Evolutionary conservation across 2,329 filamentous ascomycete species (phyloP), one percentile per base, ranked within the genome.

Genomic region (Didymella exigua): DNA sequence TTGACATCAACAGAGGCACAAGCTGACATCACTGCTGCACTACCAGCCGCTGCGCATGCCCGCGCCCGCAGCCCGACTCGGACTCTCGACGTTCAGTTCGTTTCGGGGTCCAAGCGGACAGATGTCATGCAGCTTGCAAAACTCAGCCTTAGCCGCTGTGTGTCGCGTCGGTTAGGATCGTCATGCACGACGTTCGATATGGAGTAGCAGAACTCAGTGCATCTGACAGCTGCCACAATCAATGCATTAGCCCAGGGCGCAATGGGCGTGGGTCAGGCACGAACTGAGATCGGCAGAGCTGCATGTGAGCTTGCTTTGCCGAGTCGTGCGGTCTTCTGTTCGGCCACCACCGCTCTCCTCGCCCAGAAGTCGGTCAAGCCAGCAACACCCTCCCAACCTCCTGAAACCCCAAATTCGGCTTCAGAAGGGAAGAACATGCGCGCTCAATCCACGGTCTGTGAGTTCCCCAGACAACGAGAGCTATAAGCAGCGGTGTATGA

Each of bases 401-500:
- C 21, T 7, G 9, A 24, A 27, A 26, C 23, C n/a, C 34, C 24
- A 30, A 19, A 34, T 21, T 19, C 30, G 30, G 30, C 42, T 27
- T 34, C n/a, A 18, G 34, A 37, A 37, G 29, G 18, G 31, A 27
- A 45, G 23, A 54, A 46, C 27, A 46, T 30, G 46, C 33, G 37
- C 41, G 41, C 13, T 18, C 40, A 46, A 27, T 29, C 24, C 36
- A 36, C 43, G 29, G n/a, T 37, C 21, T 30, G 26, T 42, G 31
- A 50, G 52, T 55, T 42, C 41, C 46, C 52, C 41, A 42, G 52
- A 49, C 52, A 55, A 55, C 52, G 46, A 24, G 26, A 42, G 23
- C 46, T 31, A 24, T 45, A 42, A 30, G 29, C 23, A 43, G 52
- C 52, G 52, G 52, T 55, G 52, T 55, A 55, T 55, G 41, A 41